phyloP scores from a whole-genome alignment of 345 rosid species.

The Jatropha curcas region DNA sequence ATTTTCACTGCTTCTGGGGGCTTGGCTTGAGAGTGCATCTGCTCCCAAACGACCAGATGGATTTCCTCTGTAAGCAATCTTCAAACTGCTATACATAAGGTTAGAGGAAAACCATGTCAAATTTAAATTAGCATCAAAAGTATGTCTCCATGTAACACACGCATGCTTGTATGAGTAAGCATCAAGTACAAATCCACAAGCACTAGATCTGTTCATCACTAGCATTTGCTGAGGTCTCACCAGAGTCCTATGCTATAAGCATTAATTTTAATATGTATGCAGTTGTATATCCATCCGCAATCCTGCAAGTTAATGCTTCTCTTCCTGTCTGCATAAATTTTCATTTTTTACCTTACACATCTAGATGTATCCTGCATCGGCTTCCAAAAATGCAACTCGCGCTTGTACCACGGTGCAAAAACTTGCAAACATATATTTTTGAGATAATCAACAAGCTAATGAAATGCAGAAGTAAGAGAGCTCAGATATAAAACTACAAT shows the following conservation, averaged over 20 bases:
- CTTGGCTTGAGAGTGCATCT: conserved; percentile 43
- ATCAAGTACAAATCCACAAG: not conserved
- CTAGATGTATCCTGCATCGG: not conserved
- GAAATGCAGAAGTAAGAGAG: not conserved
- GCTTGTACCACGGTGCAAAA: not conserved
- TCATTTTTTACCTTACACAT: too few relatives aligned
- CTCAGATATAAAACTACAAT: not conserved
- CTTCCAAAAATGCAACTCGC: not conserved
- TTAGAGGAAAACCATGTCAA: conserved; percentile 30
- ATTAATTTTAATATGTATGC: not conserved
- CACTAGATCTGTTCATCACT: not conserved
- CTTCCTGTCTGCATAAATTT: not conserved
- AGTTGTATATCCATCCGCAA: too few relatives aligned
- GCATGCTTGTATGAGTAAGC: not conserved
- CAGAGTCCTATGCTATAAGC: not conserved
- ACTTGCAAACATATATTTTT: not conserved
- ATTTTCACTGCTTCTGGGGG: conserved; percentile 48
- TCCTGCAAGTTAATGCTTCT: not conserved
- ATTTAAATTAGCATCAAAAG: conserved; percentile 1
- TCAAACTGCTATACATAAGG: conserved; percentile 41
- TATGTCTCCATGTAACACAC: not conserved
- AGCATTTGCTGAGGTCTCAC: not conserved
- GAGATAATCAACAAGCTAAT: not conserved
- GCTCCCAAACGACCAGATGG: conserved; percentile 44
- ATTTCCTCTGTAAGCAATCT: conserved; percentile 34